These are phyloP conservation scores for Odontarrhena argentea DNA, from an alignment of 345 rosid genomes.

Conservation along the genomic window DNA sequence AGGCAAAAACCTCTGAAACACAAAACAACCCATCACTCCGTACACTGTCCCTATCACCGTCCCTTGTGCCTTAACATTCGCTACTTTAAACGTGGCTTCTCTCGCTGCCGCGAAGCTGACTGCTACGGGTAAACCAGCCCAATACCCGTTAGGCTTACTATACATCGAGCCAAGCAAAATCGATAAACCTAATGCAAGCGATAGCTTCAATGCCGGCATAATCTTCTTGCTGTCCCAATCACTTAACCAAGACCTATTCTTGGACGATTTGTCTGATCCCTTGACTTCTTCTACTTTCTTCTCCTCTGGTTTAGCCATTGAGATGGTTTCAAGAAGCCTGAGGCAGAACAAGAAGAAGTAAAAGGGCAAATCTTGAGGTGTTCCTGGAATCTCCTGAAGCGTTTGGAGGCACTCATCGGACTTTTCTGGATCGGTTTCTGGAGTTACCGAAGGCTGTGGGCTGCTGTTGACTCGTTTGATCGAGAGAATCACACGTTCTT, in stretches of 20 bases:
- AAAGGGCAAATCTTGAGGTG: slow-evolving; percentile 56
- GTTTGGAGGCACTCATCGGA: slow-evolving; percentile 51
- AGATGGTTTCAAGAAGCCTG: slow-evolving; percentile 53
- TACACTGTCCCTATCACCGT: slow-evolving; percentile 88
- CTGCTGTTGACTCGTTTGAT: slow-evolving; percentile 47
- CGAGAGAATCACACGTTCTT: slow-evolving; percentile 48
- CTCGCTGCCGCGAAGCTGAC: slow-evolving; percentile 63
- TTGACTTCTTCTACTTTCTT: slow-evolving; percentile 25
- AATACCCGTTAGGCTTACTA: slow-evolving; percentile 68
- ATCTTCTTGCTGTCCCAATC: slow-evolving; percentile 46
- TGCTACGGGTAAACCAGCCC: slow-evolving; percentile 87
- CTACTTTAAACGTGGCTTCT: slow-evolving; percentile 77
- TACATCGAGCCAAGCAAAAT: slow-evolving; percentile 65
- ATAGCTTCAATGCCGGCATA: slow-evolving; percentile 63
- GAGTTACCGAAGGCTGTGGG: slow-evolving; percentile 49
- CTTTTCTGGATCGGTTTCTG: slow-evolving; percentile 51
- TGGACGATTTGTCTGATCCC: slow-evolving; percentile 14
- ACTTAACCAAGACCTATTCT: slow-evolving; percentile 23
- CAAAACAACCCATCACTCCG: slow-evolving; percentile 81
- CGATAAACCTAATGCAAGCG: slow-evolving; percentile 71
- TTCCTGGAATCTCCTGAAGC: slow-evolving; percentile 50
- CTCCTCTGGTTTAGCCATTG: slow-evolving; percentile 40
- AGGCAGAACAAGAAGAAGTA: slow-evolving; percentile 82
- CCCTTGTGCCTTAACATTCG: slow-evolving; percentile 88
- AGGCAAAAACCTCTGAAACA: slow-evolving; percentile 64